phyloP scores from a whole-genome alignment of 116 monocot genomes.

The Posidonia oceanica region DNA sequence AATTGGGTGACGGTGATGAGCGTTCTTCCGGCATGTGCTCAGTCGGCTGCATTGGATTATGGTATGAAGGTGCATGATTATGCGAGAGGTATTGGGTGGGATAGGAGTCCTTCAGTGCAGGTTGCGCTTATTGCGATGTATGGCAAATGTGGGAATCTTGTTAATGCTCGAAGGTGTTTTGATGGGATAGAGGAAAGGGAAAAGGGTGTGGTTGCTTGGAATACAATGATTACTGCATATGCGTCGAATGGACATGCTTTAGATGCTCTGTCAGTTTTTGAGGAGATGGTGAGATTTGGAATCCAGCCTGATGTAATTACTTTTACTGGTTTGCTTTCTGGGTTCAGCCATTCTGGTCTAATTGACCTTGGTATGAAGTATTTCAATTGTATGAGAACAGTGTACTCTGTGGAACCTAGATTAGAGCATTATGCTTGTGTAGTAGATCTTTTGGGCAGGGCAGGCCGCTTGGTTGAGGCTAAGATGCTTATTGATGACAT shows the following conservation, averaged over 20 bases:
- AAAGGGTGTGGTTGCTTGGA: constrained; percentile 36
- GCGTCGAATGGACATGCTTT: constrained; percentile 30
- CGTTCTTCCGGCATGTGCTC: constrained; percentile 53
- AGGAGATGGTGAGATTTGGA: constrained; percentile 33
- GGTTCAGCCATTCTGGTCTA: constrained; percentile 30
- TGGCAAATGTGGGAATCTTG: constrained; percentile 48
- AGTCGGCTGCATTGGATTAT: constrained; percentile 28
- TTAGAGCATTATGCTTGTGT: constrained; percentile 51
- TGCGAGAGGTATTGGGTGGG: background rate
- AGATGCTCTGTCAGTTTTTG: constrained; percentile 30
- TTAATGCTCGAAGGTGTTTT: constrained; percentile 28
- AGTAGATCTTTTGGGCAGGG: constrained; percentile 50
- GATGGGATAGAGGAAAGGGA: constrained; percentile 16
- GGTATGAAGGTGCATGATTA: constrained; percentile 32
- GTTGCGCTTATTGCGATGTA: constrained; percentile 52
- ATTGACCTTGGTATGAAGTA: constrained; percentile 37
- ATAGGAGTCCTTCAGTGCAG: constrained; percentile 22
- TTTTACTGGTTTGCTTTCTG: constrained; percentile 48
- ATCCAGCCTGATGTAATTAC: constrained; percentile 30
- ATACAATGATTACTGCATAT: constrained; percentile 55
- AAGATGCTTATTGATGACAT: constrained; percentile 25
- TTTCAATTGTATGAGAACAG: constrained; percentile 30
- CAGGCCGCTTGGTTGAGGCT: constrained; percentile 38
- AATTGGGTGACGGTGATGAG: constrained; percentile 54
- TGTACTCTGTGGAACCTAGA: constrained; percentile 24